A percentile compares a stretch with the other conserved stretches of the same genome.
phyloP scores from a whole-genome alignment of 1,284 basidiomycete species.

The Ustilago esculenta region DNA sequence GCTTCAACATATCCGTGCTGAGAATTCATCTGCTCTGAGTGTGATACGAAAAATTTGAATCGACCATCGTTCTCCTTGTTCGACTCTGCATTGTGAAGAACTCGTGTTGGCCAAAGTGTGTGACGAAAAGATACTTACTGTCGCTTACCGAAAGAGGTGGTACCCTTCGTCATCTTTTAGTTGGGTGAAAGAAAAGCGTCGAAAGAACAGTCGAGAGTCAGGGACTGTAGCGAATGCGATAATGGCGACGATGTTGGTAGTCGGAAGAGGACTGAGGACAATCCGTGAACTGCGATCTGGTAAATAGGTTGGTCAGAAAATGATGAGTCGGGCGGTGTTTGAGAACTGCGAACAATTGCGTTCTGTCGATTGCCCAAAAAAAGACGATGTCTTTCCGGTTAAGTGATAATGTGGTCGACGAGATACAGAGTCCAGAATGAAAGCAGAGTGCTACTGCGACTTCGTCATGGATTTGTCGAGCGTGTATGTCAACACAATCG shows the following conservation, averaged over 20 bases:
- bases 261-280: slow-evolving; percentile 7
- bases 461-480: too few species aligned
- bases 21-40: too few species aligned
- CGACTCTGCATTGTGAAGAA: slow-evolving; percentile 83
- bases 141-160: slow-evolving; percentile 67
- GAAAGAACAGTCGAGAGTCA: slow-evolving; percentile 13
- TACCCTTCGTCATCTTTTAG: slow-evolving; percentile 66
- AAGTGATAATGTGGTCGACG: too few species aligned
- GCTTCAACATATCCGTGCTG: too few species aligned
- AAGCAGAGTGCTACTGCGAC: too few species aligned
- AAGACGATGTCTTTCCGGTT: too few species aligned
- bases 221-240: slow-evolving; percentile 9
- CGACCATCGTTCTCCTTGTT: too few species aligned
- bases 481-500: neutral
- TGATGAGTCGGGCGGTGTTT: neutral
- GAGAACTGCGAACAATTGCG: too few species aligned
- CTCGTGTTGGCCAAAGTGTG: slow-evolving; percentile 77
- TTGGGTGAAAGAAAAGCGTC: slow-evolving; percentile 5
- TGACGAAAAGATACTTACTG: slow-evolving; percentile 61
- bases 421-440: too few species aligned
- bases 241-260: neutral
- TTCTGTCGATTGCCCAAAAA: too few species aligned
- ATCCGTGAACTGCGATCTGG: slow-evolving; percentile 21
- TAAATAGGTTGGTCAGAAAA: neutral
- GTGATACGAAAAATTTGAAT: too few species aligned